A percentile compares a stretch with the other conserved stretches of the same genome.
Evolutionary conservation across 345 rosid species (phyloP).

Genomic region (Aquilaria sinensis): DNA sequence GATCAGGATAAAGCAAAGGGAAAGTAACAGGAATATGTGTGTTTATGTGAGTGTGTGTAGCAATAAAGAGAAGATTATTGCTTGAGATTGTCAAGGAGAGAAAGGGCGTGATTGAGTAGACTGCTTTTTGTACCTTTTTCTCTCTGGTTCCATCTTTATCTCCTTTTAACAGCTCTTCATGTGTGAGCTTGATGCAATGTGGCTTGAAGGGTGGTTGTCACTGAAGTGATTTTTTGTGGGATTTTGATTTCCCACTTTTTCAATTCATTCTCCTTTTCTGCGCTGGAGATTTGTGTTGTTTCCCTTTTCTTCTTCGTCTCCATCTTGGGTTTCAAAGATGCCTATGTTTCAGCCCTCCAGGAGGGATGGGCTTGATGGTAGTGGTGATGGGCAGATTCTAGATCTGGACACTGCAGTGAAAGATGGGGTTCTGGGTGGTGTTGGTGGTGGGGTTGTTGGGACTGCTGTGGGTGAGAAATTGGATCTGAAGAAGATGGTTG

Average conservation of each 20-base stretch:
- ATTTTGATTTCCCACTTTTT: neutral
- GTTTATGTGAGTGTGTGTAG: constrained; percentile 10
- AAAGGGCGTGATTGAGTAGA: constrained; percentile 7
- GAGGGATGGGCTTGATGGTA: constrained; percentile 34
- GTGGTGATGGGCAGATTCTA: constrained; percentile 46
- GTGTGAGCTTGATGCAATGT: constrained; percentile 27
- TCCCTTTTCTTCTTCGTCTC: neutral
- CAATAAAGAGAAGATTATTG: constrained; percentile 16
- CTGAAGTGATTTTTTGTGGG: constrained; percentile 16
- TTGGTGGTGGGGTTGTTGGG: constrained; percentile 26
- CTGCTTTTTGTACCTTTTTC: neutral
- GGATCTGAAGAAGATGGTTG: constrained; percentile 62
- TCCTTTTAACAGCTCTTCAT: constrained; percentile 14
- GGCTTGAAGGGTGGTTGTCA: constrained; percentile 21
- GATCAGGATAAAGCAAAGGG: constrained; percentile 26
- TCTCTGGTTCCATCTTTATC: constrained; percentile 4
- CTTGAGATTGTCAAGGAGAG: constrained; percentile 22
- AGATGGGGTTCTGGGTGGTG: constrained; percentile 60
- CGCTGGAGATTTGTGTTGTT: constrained; percentile 11
- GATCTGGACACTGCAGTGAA: constrained; percentile 71
- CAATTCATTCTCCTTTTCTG: neutral
- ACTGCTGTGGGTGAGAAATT: constrained; percentile 31
- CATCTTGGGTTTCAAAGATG: constrained; percentile 27
- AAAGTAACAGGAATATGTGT: constrained; percentile 13
- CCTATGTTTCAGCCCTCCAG: constrained; percentile 45